A percentile compares a stretch with the other conserved stretches of the same genome.
These are phyloP conservation scores for Manihot esculenta DNA, from an alignment of 441 rosid species.

Conservation along the genomic window DNA sequence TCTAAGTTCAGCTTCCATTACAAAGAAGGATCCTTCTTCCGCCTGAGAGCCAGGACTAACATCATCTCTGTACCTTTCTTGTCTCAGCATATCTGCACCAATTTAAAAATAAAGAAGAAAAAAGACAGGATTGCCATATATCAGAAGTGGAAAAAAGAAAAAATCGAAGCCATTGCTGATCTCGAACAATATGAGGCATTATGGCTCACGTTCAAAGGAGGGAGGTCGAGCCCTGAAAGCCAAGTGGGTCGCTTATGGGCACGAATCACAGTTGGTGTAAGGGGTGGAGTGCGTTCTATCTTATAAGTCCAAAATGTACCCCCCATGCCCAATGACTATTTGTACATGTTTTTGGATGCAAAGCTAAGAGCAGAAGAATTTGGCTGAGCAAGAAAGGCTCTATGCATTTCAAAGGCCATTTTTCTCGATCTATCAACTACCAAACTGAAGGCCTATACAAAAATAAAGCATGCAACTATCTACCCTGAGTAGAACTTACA, in stretches of 20 bases:
- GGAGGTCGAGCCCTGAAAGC: too few species aligned
- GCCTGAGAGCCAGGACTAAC: constrained; percentile 86
- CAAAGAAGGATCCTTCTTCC: constrained; percentile 75
- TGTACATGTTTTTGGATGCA: constrained; percentile 16
- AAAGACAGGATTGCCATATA: neutral
- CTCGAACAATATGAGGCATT: too few species aligned
- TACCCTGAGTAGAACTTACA: too few species aligned
- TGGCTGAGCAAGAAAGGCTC: constrained; percentile 44
- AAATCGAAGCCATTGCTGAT: too few species aligned
- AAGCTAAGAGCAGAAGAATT: constrained; percentile 21
- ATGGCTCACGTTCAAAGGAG: too few species aligned
- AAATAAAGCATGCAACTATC: too few species aligned
- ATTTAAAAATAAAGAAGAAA: too few species aligned
- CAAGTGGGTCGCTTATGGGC: too few species aligned
- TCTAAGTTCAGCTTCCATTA: constrained; percentile 74
- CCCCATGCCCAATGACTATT: constrained; percentile 29
- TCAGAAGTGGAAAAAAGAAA: neutral
- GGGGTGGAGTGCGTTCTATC: constrained; percentile 13
- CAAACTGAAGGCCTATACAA: too few species aligned
- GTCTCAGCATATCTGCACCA: constrained; percentile 72
- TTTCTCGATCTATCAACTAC: constrained; percentile 29
- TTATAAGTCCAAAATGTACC: constrained; percentile 25
- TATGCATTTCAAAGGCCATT: constrained; percentile 49
- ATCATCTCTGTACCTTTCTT: constrained; percentile 84
- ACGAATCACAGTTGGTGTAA: too few species aligned